Conservation (phyloP, 129 eudicot species). For the Centaurea solstitialis region DNA sequence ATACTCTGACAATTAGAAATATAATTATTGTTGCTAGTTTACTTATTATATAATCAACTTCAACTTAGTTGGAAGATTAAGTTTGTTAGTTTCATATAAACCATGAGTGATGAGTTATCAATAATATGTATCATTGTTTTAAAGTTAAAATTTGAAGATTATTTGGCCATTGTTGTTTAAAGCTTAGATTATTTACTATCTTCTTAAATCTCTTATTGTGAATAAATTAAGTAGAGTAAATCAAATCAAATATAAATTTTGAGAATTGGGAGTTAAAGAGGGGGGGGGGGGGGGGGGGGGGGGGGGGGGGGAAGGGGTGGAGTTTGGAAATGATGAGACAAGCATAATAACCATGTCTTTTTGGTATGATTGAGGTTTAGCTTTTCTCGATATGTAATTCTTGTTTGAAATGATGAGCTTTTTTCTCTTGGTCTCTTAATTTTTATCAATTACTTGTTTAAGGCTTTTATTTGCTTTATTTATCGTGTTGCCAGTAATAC, state of each 20-base stretch:
- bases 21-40: background rate
- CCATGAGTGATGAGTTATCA: background rate
- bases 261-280: background rate
- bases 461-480: background rate
- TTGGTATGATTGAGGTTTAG: slow-evolving; percentile 32
- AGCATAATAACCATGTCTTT: slow-evolving; percentile 28
- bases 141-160: background rate
- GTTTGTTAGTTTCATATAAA: background rate
- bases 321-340: slow-evolving; percentile 27
- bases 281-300: slow-evolving; percentile 7
- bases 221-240: background rate
- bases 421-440: slow-evolving; percentile 16
- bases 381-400: slow-evolving; percentile 23
- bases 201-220: too few relatives aligned
- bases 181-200: too few relatives aligned
- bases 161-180: background rate
- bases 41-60: too few relatives aligned
- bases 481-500: background rate
- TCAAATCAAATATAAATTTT: background rate
- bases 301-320: slow-evolving; percentile 3
- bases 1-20: background rate
- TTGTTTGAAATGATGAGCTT: slow-evolving; percentile 26
- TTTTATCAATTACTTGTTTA: slow-evolving; percentile 29
- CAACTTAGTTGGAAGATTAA: background rate
- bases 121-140: background rate